phyloP scores from a whole-genome alignment of 352 stramenopile genomes.

The Globisporangium orthogonon region DNA sequence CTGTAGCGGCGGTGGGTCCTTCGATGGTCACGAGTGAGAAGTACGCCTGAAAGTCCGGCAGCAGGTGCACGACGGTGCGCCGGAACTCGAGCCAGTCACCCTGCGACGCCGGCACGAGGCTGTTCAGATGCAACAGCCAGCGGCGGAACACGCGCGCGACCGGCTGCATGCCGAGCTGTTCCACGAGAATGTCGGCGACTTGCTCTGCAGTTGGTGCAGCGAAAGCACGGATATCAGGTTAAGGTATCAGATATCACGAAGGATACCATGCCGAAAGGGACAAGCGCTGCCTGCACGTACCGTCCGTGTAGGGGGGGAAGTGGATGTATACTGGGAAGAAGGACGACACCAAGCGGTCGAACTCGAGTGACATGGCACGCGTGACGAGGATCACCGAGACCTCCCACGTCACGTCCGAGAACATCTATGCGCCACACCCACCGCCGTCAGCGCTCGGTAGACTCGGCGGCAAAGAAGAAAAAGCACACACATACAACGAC shows the following conservation, averaged over 20 bases:
- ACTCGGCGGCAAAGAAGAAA: too few species aligned
- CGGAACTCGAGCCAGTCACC: constrained; percentile 69
- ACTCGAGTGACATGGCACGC: constrained; percentile 53
- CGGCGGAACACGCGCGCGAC: constrained; percentile 36
- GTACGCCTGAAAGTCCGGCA: constrained; percentile 38
- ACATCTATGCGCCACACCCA: constrained; percentile 26
- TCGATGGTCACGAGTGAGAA: constrained; percentile 8
- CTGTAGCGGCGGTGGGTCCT: background rate
- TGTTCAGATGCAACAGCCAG: constrained; percentile 47
- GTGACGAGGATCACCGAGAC: constrained; percentile 59
- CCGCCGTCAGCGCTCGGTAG: background rate
- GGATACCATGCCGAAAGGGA: background rate
- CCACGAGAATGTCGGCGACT: constrained; percentile 51
- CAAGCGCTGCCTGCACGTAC: constrained; percentile 10
- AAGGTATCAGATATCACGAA: background rate
- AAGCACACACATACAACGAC: background rate
- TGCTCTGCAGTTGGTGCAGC: constrained; percentile 19
- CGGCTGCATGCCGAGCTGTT: constrained; percentile 38
- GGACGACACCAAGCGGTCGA: constrained; percentile 46
- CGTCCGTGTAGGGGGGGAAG: constrained; percentile 51
- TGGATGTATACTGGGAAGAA: constrained; percentile 49
- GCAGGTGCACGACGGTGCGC: constrained; percentile 36
- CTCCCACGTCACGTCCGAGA: constrained; percentile 40
- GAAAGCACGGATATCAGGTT: background rate
- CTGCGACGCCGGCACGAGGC: constrained; percentile 35